Conservation (phyloP, 2,329 filamentous ascomycete genomes). For the Pseudocercospora cruenta region DNA sequence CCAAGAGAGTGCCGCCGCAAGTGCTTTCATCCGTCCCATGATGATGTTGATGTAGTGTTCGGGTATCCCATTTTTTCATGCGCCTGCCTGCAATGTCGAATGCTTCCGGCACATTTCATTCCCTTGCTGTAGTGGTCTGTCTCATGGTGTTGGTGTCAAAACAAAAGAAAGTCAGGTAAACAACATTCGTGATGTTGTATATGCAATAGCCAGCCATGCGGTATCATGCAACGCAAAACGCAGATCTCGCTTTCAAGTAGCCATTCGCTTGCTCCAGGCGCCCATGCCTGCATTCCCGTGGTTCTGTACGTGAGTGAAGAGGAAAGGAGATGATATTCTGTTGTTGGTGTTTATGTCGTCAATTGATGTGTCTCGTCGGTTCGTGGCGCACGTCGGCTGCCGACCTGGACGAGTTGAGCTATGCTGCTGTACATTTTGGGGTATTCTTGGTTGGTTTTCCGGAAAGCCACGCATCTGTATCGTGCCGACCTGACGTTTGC, state of each 20-base stretch:
- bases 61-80: slow-evolving; percentile 11
- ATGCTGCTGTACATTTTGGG: slow-evolving; percentile 25
- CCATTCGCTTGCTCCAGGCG: slow-evolving; percentile 15
- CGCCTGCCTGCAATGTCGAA: slow-evolving; percentile 28
- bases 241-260: slow-evolving; percentile 11
- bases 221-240: slow-evolving; percentile 10
- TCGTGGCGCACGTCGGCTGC: slow-evolving; percentile 2
- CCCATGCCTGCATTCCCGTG: slow-evolving; percentile 15
- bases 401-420: slow-evolving; percentile 9
- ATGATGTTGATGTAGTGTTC: slow-evolving; percentile 2
- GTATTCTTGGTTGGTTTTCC: slow-evolving; percentile 16
- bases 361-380: slow-evolving; percentile 12
- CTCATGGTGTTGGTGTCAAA: slow-evolving; percentile 11
- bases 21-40: not conserved
- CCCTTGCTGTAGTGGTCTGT: slow-evolving; percentile 2
- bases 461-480: slow-evolving; percentile 16
- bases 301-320: slow-evolving; percentile 1
- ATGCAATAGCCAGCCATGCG: slow-evolving; percentile 16
- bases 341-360: slow-evolving; percentile 13
- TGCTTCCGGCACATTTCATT: slow-evolving; percentile 24
- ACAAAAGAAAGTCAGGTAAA: slow-evolving; percentile 13
- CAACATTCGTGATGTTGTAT: slow-evolving; percentile 7
- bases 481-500: slow-evolving; percentile 16
- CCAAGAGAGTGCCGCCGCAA: slow-evolving; percentile 6
- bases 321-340: slow-evolving; percentile 6